Evolutionary conservation across 1,284 basidiomycete species (phyloP).

Genomic region (Malassezia sp.): DNA sequence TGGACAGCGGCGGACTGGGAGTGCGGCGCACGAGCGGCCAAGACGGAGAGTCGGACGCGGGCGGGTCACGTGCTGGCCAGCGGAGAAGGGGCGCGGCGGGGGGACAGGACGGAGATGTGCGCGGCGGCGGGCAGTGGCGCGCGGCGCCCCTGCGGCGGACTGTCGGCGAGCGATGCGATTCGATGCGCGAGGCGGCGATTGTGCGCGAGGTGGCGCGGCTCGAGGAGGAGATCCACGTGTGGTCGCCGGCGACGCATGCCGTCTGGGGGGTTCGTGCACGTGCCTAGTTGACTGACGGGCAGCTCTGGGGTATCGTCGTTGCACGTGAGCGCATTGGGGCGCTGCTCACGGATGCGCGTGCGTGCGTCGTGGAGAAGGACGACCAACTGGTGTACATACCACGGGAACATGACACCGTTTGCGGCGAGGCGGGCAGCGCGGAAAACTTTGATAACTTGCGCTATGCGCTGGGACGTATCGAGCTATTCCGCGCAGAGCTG

Average conservation of each 20-base stretch:
- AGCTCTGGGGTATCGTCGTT: constrained; percentile 43
- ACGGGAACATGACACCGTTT: neutral
- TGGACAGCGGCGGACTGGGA: neutral
- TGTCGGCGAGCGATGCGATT: too few species aligned
- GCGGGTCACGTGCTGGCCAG: too few species aligned
- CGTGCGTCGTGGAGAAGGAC: neutral
- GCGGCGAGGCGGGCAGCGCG: constrained; percentile 16
- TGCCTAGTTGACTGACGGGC: too few species aligned
- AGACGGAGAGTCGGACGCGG: too few species aligned
- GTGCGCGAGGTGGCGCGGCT: constrained; percentile 39
- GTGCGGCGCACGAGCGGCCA: neutral
- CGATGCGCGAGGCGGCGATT: constrained; percentile 21
- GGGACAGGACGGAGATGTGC: too few species aligned
- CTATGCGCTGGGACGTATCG: constrained; percentile 36
- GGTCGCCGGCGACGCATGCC: constrained; percentile 38
- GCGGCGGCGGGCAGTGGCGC: constrained; percentile 3
- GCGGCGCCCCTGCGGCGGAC: constrained; percentile 20
- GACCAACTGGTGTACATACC: neutral
- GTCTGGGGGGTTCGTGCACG: too few species aligned
- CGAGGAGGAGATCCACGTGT: constrained; percentile 35
- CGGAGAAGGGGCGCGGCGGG: too few species aligned
- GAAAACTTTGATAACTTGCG: constrained; percentile 41
- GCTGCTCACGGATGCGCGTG: constrained; percentile 15
- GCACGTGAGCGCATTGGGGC: constrained; percentile 31
- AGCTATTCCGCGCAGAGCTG: constrained; percentile 36